Conservation (phyloP, 2,329 filamentous ascomycete genomes). For the Xylaria sp. region DNA sequence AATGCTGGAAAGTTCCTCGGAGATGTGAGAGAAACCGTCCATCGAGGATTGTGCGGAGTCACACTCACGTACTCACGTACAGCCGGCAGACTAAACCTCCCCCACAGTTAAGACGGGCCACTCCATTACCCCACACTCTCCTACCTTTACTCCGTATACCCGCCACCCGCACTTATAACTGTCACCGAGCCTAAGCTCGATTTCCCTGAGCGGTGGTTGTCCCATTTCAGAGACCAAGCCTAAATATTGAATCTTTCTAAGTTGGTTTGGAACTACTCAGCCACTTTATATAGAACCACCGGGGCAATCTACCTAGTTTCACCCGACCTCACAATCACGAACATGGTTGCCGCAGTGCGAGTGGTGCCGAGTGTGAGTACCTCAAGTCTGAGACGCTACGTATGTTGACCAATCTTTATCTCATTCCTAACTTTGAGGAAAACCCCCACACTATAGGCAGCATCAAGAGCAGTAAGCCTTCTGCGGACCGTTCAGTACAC, state of each 20-base stretch:
- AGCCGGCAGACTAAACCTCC: background rate
- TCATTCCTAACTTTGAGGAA: slow-evolving; percentile 6
- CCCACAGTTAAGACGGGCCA: background rate
- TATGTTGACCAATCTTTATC: background rate
- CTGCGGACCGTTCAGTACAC: slow-evolving; percentile 90
- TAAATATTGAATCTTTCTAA: no score
- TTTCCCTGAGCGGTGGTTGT: background rate
- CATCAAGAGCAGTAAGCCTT: slow-evolving; percentile 68
- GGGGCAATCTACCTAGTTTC: background rate
- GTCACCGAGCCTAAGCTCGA: background rate
- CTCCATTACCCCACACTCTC: background rate
- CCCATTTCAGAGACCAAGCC: no score
- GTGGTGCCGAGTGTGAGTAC: slow-evolving; percentile 41
- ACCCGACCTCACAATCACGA: slow-evolving; percentile 1
- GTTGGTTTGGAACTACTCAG: no score
- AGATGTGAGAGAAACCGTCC: no score
- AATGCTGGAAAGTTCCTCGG: no score
- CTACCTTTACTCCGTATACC: background rate
- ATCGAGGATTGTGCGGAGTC: background rate
- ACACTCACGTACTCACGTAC: background rate
- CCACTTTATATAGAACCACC: no score
- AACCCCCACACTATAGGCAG: slow-evolving; percentile 47
- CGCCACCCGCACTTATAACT: background rate
- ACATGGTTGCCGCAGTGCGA: slow-evolving; percentile 39
- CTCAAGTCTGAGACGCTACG: no score